Conservation (phyloP, 2,329 filamentous ascomycete species). For the Trichoderma lentiforme region DNA sequence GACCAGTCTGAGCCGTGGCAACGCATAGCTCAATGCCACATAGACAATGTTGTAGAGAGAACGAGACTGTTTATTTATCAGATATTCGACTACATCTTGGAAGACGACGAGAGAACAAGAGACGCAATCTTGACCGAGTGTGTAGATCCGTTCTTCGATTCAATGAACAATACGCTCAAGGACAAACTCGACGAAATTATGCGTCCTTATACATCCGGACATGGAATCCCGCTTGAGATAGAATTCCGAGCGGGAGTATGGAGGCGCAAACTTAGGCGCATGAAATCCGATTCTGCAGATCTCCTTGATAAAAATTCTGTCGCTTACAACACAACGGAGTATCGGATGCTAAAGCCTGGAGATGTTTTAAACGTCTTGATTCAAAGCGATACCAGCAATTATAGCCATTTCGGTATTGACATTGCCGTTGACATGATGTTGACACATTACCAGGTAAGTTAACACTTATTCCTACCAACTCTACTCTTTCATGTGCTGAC, state of each 20-base stretch:
- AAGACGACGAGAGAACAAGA: constrained; percentile 16
- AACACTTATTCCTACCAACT: neutral
- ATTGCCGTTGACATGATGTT: constrained; percentile 6
- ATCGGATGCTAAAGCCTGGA: neutral
- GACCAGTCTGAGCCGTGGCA: constrained; percentile 39
- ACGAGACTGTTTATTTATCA: constrained; percentile 38
- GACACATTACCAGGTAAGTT: constrained; percentile 5
- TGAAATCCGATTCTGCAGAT: neutral
- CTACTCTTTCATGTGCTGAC: neutral
- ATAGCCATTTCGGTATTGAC: neutral
- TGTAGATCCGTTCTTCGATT: neutral
- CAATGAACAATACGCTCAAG: neutral
- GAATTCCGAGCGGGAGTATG: neutral
- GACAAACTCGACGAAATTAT: neutral
- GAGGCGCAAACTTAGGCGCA: neutral
- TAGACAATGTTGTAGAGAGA: constrained; percentile 30
- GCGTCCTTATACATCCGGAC: neutral
- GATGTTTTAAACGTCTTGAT: neutral
- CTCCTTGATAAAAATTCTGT: neutral
- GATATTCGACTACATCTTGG: constrained; percentile 33
- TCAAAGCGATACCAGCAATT: neutral
- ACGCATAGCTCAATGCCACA: constrained; percentile 35
- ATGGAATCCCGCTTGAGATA: neutral
- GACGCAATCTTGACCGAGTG: neutral
- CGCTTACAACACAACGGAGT: neutral